Evolutionary conservation across 176 grass and related monocot genomes (phyloP), one percentile per base, ranked within the genome.

Genomic region (Bolboschoenus planiculmis): DNA sequence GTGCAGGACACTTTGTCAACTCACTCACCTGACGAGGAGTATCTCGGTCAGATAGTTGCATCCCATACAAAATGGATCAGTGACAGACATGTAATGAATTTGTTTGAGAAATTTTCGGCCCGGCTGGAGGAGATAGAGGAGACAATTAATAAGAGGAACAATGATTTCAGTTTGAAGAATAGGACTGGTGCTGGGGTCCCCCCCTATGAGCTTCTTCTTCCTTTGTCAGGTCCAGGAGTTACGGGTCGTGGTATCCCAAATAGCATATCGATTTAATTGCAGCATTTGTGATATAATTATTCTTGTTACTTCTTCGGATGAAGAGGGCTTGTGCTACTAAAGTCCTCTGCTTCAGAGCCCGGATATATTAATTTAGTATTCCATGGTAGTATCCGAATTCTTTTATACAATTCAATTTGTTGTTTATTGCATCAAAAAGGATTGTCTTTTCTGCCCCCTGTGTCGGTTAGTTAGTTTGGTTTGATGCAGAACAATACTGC

Each of bases 11-110:
- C 92, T 46, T 84, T 98, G 35, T 97, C 92, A 1, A 85, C 85
- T 16, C 95, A 97, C 90, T 90, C 92, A 1, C 92, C 90, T 0
- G 95, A 97, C 59, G 95, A 97, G 92, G 95, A 97, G 81, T 94
- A 97, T 87, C 20, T 97, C 55, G 92, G 92, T 4, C 78, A 85
- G 67, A 29, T 62, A 21, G 36, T 39, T 43, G 59, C 85, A 36
- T 73, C 88, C 0, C 90, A 97, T 82, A 53, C 80, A 24, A 35
- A 92, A 6, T 97, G 95, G 95, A 44, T 44, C 72, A 78, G 62
- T 14, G 90, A 97, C 30, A 87, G 85, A 33, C 57, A 75, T 87
- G 64, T 97, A 61, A 86, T 86, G 46, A 87, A 85, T 34, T 92
- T 89, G 16, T 97, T 94, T 81, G 90, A 93, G 88, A 89, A 88